Base-by-base conservation (phyloP, 2,329 filamentous ascomycete species). In the Fusarium nisikadoi region DNA sequence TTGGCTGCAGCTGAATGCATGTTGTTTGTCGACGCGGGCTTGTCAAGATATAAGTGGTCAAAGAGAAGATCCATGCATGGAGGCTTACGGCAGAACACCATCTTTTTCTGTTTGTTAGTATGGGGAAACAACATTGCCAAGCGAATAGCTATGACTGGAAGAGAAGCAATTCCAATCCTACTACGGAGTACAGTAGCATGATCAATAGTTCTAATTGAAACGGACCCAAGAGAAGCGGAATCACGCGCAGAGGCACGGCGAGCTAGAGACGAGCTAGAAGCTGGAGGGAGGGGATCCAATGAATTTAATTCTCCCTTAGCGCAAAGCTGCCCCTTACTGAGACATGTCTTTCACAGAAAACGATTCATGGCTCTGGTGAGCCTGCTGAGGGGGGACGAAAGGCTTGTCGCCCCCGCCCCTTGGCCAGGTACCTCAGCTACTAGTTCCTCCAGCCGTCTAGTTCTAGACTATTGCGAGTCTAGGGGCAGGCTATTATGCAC, bases 81-180 rank as follows among this genome's bases (percentile, higher is more conserved):
- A 69, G 65, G 70, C 70, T 72, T 67, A 71, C 56, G n/a, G 46
- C 38, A 68, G 43, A 62, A 71, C 70, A 72, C 70, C 69, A 53
- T 62, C 65, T 65, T 35, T 38, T 49, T 55, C 39, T 54, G 41
- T 35, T 47, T 41, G 53, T 29, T 43, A 49, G 23, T 38, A 60
- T 25, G 33, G 45, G 33, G 27, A 38, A 62, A 46, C 39, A 56
- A n/a, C n/a, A 58, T 36, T 20, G 41, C 49, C 38, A 64, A 60
- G 42, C 58, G 42, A 53, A 38, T 42, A 46, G 42, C 16, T 20
- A 38, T 47, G 17, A 41, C 25, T 43, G n/a, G 47, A 35, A 39
- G 43, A 52, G 29, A 54, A 50, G 27, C n/a, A 46, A 68, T 62
- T 36, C 45, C 29, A 52, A 43, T 36, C 62, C 55, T 42, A 41